phyloP scores from a whole-genome alignment of 495 filamentous ascomycete genomes.

The Barbatosphaeria neglecta region DNA sequence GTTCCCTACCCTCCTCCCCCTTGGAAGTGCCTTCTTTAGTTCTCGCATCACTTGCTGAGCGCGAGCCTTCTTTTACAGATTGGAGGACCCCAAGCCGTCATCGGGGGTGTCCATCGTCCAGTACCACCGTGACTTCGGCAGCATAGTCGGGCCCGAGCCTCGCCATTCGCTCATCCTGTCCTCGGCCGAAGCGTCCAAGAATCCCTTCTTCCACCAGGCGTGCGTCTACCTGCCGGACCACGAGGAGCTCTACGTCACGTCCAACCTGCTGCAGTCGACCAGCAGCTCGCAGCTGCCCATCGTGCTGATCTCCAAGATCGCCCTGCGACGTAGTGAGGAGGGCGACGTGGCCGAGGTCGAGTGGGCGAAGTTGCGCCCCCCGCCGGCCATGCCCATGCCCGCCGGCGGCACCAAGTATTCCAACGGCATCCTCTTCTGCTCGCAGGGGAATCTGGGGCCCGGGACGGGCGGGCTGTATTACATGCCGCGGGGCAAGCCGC shows the following conservation, averaged over 20 bases:
- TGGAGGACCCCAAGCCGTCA: background rate
- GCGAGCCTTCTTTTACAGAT: background rate
- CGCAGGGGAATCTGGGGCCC: conserved; percentile 32
- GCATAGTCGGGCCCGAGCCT: conserved; percentile 6
- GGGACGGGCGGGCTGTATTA: conserved; percentile 39
- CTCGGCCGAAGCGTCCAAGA: conserved; percentile 18
- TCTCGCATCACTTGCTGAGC: background rate
- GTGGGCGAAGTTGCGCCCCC: conserved; percentile 34
- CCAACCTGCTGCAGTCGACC: conserved; percentile 34
- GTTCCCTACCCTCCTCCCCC: no score
- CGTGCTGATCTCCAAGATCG: conserved; percentile 30
- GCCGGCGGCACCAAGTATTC: conserved; percentile 30
- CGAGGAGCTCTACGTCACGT: conserved; percentile 47
- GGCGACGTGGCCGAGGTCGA: conserved; percentile 14
- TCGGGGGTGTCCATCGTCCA: conserved; percentile 6
- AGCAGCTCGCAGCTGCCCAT: conserved; percentile 24
- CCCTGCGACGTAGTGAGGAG: conserved; percentile 11
- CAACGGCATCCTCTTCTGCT: conserved; percentile 33
- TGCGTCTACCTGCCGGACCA: conserved; percentile 33
- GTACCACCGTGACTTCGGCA: conserved; percentile 11
- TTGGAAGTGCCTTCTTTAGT: no score
- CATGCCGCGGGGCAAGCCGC: conserved; percentile 27
- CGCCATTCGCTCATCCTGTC: conserved; percentile 27
- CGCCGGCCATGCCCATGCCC: conserved; percentile 39
- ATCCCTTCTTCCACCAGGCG: conserved; percentile 47